These are phyloP conservation scores for Cordyceps tenuipes DNA, from an alignment of 2,329 filamentous ascomycete species.

Conservation along the genomic window DNA sequence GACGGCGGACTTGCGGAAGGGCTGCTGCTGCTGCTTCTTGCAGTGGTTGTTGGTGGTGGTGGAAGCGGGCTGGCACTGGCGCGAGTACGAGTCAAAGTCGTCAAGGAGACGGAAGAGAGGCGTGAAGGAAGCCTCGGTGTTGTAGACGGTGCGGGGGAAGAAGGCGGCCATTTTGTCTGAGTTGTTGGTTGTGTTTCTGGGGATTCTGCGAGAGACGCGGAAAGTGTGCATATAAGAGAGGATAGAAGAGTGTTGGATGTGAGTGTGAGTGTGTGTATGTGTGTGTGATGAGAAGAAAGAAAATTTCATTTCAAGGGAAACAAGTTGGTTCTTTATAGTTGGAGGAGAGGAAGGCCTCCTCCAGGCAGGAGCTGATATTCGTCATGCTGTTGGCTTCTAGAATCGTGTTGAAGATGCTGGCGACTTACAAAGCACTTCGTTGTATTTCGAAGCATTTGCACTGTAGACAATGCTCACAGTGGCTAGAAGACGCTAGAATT, in stretches of 20 bases:
- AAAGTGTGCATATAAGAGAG: conserved; percentile 7
- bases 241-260: conserved; percentile 20
- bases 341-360: neutral
- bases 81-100: conserved; percentile 52
- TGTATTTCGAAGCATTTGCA: conserved; percentile 14
- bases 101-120: conserved; percentile 58
- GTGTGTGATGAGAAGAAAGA: conserved; percentile 12
- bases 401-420: conserved; percentile 13
- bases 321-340: conserved; percentile 24
- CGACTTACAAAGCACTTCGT: conserved; percentile 13
- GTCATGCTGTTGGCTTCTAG: conserved; percentile 9
- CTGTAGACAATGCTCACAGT: conserved; percentile 9
- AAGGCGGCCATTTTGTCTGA: conserved; percentile 49
- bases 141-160: conserved; percentile 47
- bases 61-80: conserved; percentile 21
- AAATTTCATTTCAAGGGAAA: conserved; percentile 10
- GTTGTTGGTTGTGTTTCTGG: conserved; percentile 14
- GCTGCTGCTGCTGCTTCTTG: conserved; percentile 16
- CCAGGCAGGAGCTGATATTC: conserved; percentile 6
- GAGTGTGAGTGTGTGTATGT: conserved; percentile 11
- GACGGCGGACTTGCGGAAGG: conserved; percentile 20
- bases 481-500: conserved; percentile 16
- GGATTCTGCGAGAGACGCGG: conserved; percentile 1
- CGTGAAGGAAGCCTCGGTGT: conserved; percentile 43
- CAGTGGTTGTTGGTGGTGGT: conserved; percentile 11